These are phyloP conservation scores for Suhomyces panamericanus DNA, from an alignment of 1,139 yeast species.

Conservation along the genomic window DNA sequence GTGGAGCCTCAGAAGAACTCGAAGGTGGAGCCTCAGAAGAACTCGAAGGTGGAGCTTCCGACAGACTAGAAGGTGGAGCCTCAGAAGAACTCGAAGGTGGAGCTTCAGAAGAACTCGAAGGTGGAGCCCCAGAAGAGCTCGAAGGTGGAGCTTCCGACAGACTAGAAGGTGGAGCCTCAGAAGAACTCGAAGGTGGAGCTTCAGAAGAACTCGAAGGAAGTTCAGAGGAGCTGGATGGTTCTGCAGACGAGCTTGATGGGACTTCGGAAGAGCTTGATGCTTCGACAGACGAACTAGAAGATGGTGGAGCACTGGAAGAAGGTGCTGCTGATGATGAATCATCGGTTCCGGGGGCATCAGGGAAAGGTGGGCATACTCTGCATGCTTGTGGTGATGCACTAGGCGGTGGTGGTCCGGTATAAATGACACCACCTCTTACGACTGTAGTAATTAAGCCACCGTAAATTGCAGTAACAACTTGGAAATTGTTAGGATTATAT, in stretches of 20 bases:
- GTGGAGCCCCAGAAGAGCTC: neutral
- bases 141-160: neutral
- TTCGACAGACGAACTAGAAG: neutral
- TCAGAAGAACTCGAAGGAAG: neutral
- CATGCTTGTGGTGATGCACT: conserved; percentile 6
- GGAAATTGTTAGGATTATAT: conserved; percentile 13
- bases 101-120: neutral
- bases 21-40: too few relatives aligned
- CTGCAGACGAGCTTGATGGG: neutral
- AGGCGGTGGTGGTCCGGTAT: conserved; percentile 17
- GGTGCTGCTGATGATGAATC: neutral
- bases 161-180: neutral
- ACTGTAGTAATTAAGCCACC: conserved; percentile 15
- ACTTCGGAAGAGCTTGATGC: neutral
- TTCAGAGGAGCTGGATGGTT: neutral
- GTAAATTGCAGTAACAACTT: conserved; percentile 18
- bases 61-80: neutral
- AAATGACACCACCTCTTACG: conserved; percentile 20
- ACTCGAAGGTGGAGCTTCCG: neutral
- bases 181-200: neutral
- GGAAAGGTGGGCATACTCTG: conserved; percentile 4
- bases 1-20: too few relatives aligned
- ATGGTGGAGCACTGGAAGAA: neutral
- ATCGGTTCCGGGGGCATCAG: conserved; percentile 1
- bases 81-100: neutral